Base-by-base conservation (phyloP, 768 basidiomycete species). In the Termitomyces sp. region DNA sequence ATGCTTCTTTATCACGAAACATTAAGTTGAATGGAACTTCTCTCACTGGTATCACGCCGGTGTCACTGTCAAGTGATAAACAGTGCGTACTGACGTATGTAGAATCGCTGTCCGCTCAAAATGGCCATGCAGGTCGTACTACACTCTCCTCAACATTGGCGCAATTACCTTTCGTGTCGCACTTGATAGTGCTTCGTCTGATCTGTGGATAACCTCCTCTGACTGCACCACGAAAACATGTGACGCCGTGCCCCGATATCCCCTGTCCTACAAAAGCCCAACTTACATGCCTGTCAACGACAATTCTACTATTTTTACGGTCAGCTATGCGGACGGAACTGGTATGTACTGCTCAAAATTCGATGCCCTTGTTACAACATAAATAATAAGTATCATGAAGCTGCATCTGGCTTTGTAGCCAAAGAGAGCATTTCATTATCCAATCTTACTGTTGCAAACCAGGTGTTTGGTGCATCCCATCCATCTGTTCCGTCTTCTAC, bases 181-280 rank as follows among this genome's bases (percentile, higher is more conserved):
- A 0, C 72, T 92, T 45, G 90, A 92, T 67, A 92, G 90, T 1
- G 90, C 77, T 18, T 91, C 89, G 8, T 75, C 86, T 16, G 85
- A 86, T 72, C 70, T 88, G 13, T 92, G 89, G 89, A 61, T 92
- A 20, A 65, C 82, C 45, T 86, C 88, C 16, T 85, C 88, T 8
- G 75, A 64, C 4, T 92, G 90, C 70, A 69, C 69, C 30, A 77
- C 83, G 13, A 63, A 66, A n/a, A 65, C 77, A 0, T 92, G 90
- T 70, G 72, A 74, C 47, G 62, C 67, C 3, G 74, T 86, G 8
- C 90, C 90, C n/a, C 77, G 75, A 56, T 92, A 90, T 68, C 90
- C 89, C 18, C 74, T 91, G 53, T 65, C 69, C 4, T 91, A 87
- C 64, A 68, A 76, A 53, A 91, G 87, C 58, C 78, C 86, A 1